Evolutionary conservation across 1,284 basidiomycete species (phyloP), one percentile per base, ranked within the genome.

Genomic region (Cryptococcus sp.): DNA sequence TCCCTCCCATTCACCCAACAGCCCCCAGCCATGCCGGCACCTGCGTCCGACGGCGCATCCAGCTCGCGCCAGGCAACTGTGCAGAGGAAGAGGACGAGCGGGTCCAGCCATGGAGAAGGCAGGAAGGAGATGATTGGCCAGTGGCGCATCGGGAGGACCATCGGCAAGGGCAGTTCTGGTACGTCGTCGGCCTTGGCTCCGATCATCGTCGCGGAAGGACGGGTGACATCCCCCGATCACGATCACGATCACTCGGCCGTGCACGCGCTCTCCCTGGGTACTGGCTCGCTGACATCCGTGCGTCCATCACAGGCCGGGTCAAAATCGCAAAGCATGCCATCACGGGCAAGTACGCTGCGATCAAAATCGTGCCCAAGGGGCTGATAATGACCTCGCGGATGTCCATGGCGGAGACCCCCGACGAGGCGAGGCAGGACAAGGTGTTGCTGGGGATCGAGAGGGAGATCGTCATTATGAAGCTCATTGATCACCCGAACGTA

Each of bases 401-500:
- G 73, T 88, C 87, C 53, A 80, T 91, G 64, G 82, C 83, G 60
- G 83, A 86, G 62, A 83, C 87, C 9, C 28, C 28, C 28, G 28
- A 33, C 28, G 71, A 70, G 12, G 71, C 72, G 18, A 66, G 69
- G 60, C 83, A 82, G 59, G 91, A 96, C 69, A 95, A 94, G 79
- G 86, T 91, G 66, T 82, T 89, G 59, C 83, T 91, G 46, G 87
- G 87, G 46, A 87, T 98, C 63, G 93, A 98, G 77, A 85, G 94
- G 62, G 96, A 99, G 78, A 98, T 98, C 60, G 92, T 98, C 66
- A 90, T 98, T 75, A 98, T 99, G 95, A 98, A 98, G 77, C 86
- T 98, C 59, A 89, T 98, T 69, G 89, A 96, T 68, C 95, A 99
- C 73, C 94, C 95, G 2, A 97, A 97, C 77, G 86, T 98, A 62